A percentile compares a stretch with the other conserved stretches of the same genome.
These are phyloP conservation scores for Boehmeria nivea DNA, from an alignment of 306 rosid species.

Conservation along the genomic window DNA sequence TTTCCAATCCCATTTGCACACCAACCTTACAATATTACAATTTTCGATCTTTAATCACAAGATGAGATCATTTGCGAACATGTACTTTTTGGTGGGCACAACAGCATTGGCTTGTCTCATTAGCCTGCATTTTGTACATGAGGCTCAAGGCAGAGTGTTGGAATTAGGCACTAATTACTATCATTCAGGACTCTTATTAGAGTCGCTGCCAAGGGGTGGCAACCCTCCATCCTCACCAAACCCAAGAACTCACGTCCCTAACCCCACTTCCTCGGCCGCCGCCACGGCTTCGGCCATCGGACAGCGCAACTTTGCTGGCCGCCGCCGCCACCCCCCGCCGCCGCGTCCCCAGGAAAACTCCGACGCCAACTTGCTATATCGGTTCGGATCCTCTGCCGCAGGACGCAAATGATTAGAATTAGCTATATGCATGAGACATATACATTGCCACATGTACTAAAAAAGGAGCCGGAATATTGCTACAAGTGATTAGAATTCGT, in stretches of 20 bases:
- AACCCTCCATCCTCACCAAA: not conserved
- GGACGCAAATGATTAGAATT: not conserved
- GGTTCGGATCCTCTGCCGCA: not conserved
- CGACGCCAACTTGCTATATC: not conserved
- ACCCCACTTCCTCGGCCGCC: no score
- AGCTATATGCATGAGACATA: no score
- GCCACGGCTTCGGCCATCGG: not conserved
- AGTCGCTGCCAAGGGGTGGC: not conserved
- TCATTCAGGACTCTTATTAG: no score
- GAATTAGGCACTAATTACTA: not conserved
- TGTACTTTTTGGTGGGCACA: no score
- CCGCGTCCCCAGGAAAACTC: not conserved
- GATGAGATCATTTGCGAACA: no score
- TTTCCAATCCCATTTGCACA: no score
- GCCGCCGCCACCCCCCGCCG: not conserved
- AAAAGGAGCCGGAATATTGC: not conserved
- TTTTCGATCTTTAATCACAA: no score
- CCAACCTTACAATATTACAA: no score
- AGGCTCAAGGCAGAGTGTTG: constrained; percentile 3
- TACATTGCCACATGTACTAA: no score
- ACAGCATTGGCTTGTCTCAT: no score
- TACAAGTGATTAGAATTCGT: not conserved
- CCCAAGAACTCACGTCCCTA: not conserved
- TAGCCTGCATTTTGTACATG: no score
- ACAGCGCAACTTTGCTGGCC: constrained; percentile 5